A percentile compares a stretch with the other conserved stretches of the same genome.
These are phyloP conservation scores for Xylaria sp. DNA, from an alignment of 2,329 filamentous ascomycete species.

Conservation along the genomic window DNA sequence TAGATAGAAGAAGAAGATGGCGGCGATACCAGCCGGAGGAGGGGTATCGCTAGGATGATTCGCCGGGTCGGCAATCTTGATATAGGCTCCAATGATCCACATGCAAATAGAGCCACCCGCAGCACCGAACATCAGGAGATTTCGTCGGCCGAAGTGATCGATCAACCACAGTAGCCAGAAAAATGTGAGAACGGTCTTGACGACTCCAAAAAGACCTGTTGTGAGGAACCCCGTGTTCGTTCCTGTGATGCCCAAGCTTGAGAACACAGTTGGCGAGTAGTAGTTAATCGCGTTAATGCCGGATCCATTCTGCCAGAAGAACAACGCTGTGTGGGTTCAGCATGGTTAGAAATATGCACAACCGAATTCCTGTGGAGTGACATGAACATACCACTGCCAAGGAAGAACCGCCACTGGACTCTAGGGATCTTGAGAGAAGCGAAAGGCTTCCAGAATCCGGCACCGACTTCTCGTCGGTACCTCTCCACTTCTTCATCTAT, in stretches of 20 bases:
- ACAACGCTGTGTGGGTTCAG: constrained; percentile 62
- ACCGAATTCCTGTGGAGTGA: neutral
- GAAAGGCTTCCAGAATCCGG: constrained; percentile 82
- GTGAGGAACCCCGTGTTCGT: constrained; percentile 68
- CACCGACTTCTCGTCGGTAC: constrained; percentile 70
- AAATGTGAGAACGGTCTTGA: constrained; percentile 71
- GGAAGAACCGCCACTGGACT: constrained; percentile 76
- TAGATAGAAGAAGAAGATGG: constrained; percentile 78
- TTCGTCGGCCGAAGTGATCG: constrained; percentile 68
- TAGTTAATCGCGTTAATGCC: constrained; percentile 79
- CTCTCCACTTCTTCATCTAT: constrained; percentile 77
- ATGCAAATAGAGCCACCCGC: constrained; percentile 70
- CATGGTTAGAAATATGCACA: constrained; percentile 6
- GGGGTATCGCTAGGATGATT: constrained; percentile 49
- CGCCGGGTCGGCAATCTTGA: constrained; percentile 60
- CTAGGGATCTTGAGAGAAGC: constrained; percentile 64
- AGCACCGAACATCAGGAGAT: constrained; percentile 68
- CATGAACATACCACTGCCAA: constrained; percentile 64
- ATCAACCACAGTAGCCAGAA: constrained; percentile 72
- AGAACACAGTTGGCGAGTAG: constrained; percentile 72
- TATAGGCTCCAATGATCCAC: constrained; percentile 73
- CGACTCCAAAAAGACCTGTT: constrained; percentile 73
- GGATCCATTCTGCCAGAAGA: constrained; percentile 81
- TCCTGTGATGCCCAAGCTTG: constrained; percentile 68
- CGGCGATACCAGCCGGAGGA: constrained; percentile 62